Evolutionary conservation across 2,329 filamentous ascomycete species (phyloP), one percentile per base, ranked within the genome.

Genomic region (Hymenoscyphus albidus): DNA sequence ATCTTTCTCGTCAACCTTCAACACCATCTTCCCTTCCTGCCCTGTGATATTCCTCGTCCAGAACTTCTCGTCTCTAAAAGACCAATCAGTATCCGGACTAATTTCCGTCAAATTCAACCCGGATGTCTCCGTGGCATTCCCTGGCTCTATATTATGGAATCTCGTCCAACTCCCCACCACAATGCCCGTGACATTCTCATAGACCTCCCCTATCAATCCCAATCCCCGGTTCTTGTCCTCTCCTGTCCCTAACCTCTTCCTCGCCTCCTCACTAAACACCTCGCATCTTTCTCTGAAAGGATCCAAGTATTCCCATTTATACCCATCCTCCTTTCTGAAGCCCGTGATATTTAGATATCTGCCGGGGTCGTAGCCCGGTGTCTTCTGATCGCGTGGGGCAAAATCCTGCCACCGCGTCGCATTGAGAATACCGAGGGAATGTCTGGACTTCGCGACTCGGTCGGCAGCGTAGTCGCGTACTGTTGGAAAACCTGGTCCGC

Each of bases 31-130:
- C 14, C 92, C 92, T 59, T 85, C 81, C 1, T 77, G 74, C 1
- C 92, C 91, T 0, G 93, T 97, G 65, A 96, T 82, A 76, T 97
- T 97, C 68, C 91, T 85, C 32, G 85, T 85, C 83, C 91, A 97
- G 14, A 87, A 83, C 35, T 79, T 78, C 58, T 72, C 68, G 48
- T 70, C 55, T 83, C 81, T 62, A 76, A 76, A 35, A 74, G 80
- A 82, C 81, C 93, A 96, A 55, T 86, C 83, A 66, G 90, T 82
- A 13, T 80, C 83, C 1, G 88, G 86, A 13, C 85, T 83, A 66
- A 90, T 86, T 13, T 82, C 82, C 39, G 85, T 88, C 56, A 90
- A 78, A 71, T 93, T 93, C 55, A 83, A 75, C 80, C 85, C 74
- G 73, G 82, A 59, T 31, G 60, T 69, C 57, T 68, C 65, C 51